Evolutionary conservation across 345 rosid species (phyloP), one percentile per base, ranked within the genome.

Genomic region (Citrus sinensis): DNA sequence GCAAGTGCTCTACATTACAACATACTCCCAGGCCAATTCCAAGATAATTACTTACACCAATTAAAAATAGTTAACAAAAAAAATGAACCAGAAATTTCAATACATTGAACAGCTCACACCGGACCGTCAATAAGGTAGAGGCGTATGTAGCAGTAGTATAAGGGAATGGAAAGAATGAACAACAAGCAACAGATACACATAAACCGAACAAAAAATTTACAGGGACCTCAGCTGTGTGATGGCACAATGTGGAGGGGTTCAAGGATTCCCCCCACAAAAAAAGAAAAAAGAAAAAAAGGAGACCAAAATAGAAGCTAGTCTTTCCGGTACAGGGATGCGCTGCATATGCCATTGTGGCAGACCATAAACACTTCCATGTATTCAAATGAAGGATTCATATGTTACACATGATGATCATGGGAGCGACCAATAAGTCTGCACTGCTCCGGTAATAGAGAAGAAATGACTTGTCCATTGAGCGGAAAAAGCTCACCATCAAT

Each of bases 401-500:
- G 71, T 84, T 86, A 90, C 63, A 74, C 63, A 59, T 79, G 86
- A 66, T 76, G 87, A 78, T 81, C 76, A 2, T 82, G 88, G 81
- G 81, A 82, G 39, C 90, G 91, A 72, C 98, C 98, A 65, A 94
- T 96, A 51, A 96, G 87, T 83, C 97, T 83, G 92, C 99, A 96
- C 73, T 96, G 99, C 70, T 96, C 99, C 0, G 99, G 99, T 59
- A 91, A 88, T 89, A 96, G 82, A 5, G 88, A 88, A 24, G 98
- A 92, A 73, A 89, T 74, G 61, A 92, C 97, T 87, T 91, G 94
- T 58, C 98, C 99, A 67, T 92, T 88, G 40, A 96, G 90, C 14
- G 90, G 88, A 72, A 94, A 94, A 71, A 92, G 76, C 83, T 96
- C 99, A 27, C 99, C 99, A 56, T 96, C 98, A 77, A 96, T 94